A percentile compares a stretch with the other conserved stretches of the same genome.
Evolutionary conservation across 2,329 filamentous ascomycete species (phyloP).

Genomic region (Tolypocladium nubicola): DNA sequence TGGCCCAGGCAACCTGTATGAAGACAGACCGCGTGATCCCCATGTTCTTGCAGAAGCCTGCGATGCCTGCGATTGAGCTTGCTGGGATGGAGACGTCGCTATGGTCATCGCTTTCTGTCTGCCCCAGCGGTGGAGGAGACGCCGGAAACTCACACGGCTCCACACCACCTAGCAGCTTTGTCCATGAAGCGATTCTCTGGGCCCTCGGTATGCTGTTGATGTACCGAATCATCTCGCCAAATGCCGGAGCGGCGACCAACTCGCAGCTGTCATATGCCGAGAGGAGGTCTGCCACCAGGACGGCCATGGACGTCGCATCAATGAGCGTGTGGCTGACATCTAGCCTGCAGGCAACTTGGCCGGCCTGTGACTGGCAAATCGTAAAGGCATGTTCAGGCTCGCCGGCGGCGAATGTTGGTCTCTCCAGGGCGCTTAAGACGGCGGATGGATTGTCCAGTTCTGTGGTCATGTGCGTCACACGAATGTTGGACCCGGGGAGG

Average conservation of each 20-base stretch:
- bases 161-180: conserved; percentile 2
- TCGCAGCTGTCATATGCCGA: conserved; percentile 13
- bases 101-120: neutral
- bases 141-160: conserved; percentile 6
- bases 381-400: conserved; percentile 6
- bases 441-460: neutral
- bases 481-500: neutral
- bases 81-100: neutral
- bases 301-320: conserved; percentile 16
- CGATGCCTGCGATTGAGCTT: neutral
- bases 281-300: conserved; percentile 17
- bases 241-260: conserved; percentile 1
- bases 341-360: conserved; percentile 12
- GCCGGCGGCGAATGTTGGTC: conserved; percentile 1
- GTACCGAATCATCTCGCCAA: conserved; percentile 2
- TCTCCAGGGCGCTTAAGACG: neutral
- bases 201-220: neutral
- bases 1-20: conserved; percentile 40
- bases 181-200: conserved; percentile 6
- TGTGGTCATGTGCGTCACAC: neutral
- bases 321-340: conserved; percentile 22
- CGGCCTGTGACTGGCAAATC: conserved; percentile 4
- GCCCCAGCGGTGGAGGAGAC: neutral
- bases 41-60: conserved; percentile 23
- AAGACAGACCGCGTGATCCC: conserved; percentile 37